These are phyloP conservation scores for Basipetospora chlamydospora DNA, from an alignment of 2,329 filamentous ascomycete species.

Conservation along the genomic window DNA sequence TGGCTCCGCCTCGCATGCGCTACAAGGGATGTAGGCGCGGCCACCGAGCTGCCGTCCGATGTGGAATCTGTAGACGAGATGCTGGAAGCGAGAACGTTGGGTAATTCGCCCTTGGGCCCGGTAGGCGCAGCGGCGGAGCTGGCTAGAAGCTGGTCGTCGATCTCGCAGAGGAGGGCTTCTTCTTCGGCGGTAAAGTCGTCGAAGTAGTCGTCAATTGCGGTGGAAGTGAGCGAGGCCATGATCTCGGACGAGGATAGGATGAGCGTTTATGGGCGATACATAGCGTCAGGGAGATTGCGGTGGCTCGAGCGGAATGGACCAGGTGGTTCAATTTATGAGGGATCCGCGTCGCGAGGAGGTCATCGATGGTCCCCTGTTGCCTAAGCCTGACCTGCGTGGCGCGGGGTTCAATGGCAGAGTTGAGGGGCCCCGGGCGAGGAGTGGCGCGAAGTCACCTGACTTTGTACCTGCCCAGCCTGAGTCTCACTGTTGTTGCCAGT, in stretches of 20 bases:
- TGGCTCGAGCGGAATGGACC: too few species aligned
- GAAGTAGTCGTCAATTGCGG: not conserved
- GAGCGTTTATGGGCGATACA: not conserved
- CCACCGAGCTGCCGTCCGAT: not conserved
- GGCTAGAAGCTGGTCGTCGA: conserved; percentile 14
- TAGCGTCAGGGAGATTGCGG: not conserved
- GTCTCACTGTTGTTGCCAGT: too few species aligned
- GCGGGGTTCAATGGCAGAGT: too few species aligned
- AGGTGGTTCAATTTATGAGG: too few species aligned
- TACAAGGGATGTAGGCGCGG: not conserved
- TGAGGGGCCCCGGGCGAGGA: not conserved
- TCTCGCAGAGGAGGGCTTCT: conserved; percentile 23
- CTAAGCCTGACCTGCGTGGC: not conserved
- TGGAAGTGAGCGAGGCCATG: conserved; percentile 1
- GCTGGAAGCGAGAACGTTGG: conserved; percentile 1
- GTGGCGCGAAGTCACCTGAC: conserved; percentile 4
- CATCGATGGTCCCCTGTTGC: not conserved
- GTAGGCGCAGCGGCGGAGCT: not conserved
- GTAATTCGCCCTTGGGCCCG: not conserved
- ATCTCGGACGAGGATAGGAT: not conserved
- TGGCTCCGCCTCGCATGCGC: not conserved
- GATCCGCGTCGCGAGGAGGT: conserved; percentile 1
- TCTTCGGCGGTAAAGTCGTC: conserved; percentile 20
- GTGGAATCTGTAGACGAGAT: not conserved
- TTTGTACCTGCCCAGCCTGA: too few species aligned